A percentile compares a stretch with the other conserved stretches of the same genome.
Conservation (phyloP, 75 land plant species). For the Selaginella tamariscina region DNA sequence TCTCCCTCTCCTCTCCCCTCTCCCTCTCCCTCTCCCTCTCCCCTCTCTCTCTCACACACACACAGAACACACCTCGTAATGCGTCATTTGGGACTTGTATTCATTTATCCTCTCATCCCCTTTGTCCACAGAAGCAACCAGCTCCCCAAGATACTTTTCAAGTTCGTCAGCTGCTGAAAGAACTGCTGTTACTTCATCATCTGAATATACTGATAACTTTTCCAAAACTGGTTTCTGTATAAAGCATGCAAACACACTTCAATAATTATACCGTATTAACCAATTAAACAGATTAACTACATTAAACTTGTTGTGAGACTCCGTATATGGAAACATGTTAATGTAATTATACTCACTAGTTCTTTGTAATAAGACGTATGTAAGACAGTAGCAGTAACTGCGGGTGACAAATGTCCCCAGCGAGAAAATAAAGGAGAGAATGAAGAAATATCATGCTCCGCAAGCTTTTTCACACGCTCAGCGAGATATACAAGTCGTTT, state of each 20-base stretch:
- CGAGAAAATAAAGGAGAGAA: constrained; percentile 57
- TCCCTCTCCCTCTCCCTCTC: too few species aligned
- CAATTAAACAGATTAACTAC: too few species aligned
- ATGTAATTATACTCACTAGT: constrained; percentile 54
- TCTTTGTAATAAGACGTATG: constrained; percentile 77
- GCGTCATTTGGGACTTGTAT: constrained; percentile 39
- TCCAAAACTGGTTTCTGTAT: constrained; percentile 85
- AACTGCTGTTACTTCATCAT: constrained; percentile 72
- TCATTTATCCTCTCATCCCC: constrained; percentile 34
- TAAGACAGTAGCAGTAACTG: constrained; percentile 60
- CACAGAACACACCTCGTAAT: constrained; percentile 43
- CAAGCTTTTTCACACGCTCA: constrained; percentile 47
- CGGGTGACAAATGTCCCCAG: constrained; percentile 54
- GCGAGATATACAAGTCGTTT: constrained; percentile 64
- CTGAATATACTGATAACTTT: constrained; percentile 67
- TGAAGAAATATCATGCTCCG: constrained; percentile 46
- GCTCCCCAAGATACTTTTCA: constrained; percentile 49
- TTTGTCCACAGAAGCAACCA: constrained; percentile 29
- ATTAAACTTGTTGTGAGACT: too few species aligned
- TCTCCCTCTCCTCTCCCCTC: too few species aligned
- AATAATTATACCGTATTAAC: neutral
- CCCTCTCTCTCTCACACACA: too few species aligned
- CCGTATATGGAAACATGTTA: too few species aligned
- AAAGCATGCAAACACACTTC: neutral
- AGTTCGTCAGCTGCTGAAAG: constrained; percentile 83